Percentiles rank a stretch among this genome's conserved stretches.
Evolutionary conservation across 768 basidiomycete species (phyloP).

Genomic region (Boletellus emodensis): DNA sequence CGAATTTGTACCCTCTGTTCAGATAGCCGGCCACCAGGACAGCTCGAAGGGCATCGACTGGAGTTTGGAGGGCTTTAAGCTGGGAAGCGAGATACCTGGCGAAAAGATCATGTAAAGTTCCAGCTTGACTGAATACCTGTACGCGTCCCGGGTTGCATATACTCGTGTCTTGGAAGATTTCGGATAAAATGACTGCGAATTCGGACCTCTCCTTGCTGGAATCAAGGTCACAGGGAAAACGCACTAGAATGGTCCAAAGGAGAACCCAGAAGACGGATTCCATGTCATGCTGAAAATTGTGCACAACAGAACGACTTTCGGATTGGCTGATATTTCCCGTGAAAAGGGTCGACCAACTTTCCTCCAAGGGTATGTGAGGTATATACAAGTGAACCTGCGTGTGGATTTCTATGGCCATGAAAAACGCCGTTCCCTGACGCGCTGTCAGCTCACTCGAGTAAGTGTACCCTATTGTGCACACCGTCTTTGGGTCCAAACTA

Average conservation of each 20-base stretch:
- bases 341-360: too few relatives aligned
- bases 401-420: too few relatives aligned
- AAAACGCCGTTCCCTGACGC: too few relatives aligned
- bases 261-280: too few relatives aligned
- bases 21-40: background rate
- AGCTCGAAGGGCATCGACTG: background rate
- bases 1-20: background rate
- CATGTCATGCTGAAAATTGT: too few relatives aligned
- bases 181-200: background rate
- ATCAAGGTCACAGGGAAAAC: background rate
- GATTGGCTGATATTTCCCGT: too few relatives aligned
- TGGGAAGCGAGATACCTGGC: background rate
- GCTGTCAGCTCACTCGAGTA: too few relatives aligned
- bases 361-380: too few relatives aligned
- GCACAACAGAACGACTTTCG: too few relatives aligned
- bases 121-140: background rate
- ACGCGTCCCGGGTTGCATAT: background rate
- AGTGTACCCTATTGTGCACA: too few relatives aligned
- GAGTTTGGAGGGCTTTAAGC: background rate
- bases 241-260: background rate
- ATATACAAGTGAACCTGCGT: too few relatives aligned
- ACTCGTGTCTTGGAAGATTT: background rate
- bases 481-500: too few relatives aligned
- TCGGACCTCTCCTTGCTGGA: background rate
- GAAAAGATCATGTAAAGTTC: background rate